These are phyloP conservation scores for Phylloporus sp. DNA, from an alignment of 768 basidiomycete species.

Conservation along the genomic window DNA sequence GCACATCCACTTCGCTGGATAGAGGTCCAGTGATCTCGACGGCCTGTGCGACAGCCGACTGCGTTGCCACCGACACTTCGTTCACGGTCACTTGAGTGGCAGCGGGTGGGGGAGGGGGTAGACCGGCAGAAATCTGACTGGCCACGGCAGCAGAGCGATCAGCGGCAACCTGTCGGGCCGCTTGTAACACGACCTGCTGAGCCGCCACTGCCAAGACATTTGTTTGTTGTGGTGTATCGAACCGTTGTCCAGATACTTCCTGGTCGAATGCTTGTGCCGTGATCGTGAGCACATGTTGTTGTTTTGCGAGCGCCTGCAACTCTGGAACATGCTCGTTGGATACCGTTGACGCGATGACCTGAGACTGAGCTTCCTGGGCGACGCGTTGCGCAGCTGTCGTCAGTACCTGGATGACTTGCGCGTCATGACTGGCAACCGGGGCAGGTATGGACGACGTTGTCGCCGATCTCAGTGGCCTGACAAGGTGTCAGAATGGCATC, in stretches of 20 bases:
- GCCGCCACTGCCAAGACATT: conserved; percentile 68
- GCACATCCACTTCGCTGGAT: conserved; percentile 76
- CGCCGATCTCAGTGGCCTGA: conserved; percentile 32
- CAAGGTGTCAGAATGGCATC: background rate
- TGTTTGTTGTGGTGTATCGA: conserved; percentile 42
- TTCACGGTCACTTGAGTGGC: conserved; percentile 47
- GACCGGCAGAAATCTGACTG: conserved; percentile 36
- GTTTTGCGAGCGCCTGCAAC: conserved; percentile 68
- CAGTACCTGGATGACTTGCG: conserved; percentile 72
- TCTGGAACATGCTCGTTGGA: conserved; percentile 44
- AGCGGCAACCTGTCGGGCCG: conserved; percentile 55
- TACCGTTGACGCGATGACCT: conserved; percentile 49
- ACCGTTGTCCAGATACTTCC: conserved; percentile 53
- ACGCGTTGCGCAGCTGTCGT: conserved; percentile 75
- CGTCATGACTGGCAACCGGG: conserved; percentile 46
- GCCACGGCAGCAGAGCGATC: conserved; percentile 44
- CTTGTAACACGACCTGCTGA: conserved; percentile 76
- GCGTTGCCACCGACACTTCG: conserved; percentile 57
- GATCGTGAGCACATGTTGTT: conserved; percentile 70
- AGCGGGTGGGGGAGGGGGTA: conserved; percentile 30
- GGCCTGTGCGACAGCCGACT: conserved; percentile 77
- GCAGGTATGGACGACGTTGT: conserved; percentile 28
- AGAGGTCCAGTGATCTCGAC: conserved; percentile 69
- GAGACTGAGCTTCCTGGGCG: conserved; percentile 66
- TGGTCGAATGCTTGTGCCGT: conserved; percentile 74